Evolutionary conservation across 108 stramenopile genomes (phyloP), one percentile per base, ranked within the genome.

Genomic region (Epithemia pelagica): DNA sequence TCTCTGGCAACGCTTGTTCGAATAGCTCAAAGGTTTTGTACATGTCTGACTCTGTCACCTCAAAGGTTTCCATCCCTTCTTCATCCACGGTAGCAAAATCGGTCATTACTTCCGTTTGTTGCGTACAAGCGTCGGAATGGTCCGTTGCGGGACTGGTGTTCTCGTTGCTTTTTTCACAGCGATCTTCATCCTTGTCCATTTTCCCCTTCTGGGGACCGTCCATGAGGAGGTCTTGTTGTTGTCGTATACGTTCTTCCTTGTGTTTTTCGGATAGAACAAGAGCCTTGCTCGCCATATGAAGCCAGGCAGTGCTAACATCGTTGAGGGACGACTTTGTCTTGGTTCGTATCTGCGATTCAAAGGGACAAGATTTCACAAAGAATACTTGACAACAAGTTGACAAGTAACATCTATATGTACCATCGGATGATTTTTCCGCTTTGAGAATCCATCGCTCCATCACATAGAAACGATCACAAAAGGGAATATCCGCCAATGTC

Each of bases 381-480:
- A 78, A 31, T 0, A 82, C 86, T 71, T 88, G 72, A 31, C 70
- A 74, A 46, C 74, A 58, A 8, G 86, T 73, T 1, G 72, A 64
- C 61, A 72, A 46, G n/a, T 37, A 28, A 29, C 37, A 58, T 37
- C 37, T 5, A 26, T 58, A 27, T 61, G 0, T 29, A 56, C 58
- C 27, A 30, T 62, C 54, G 18, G 63, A 56, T 15, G 28, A 52
- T 58, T 78, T 54, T 59, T 67, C 71, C 0, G 86, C 76, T 27
- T 74, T 75, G 15, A 92, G 37, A 24, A 86, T 54, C 91, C 91
- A 92, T 72, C 87, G 74, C 62, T 92, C 91, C 58, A 85, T 19
- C 1, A 92, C 80, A 52, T 68, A 82, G 67, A 92, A 92, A 30
- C 79, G 68, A 67, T 89, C 86, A 2, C 75, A 68, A 71, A 81